Base-by-base conservation (phyloP, 1,284 basidiomycete genomes). In the Cutaneotrichosporon cavernicola region DNA sequence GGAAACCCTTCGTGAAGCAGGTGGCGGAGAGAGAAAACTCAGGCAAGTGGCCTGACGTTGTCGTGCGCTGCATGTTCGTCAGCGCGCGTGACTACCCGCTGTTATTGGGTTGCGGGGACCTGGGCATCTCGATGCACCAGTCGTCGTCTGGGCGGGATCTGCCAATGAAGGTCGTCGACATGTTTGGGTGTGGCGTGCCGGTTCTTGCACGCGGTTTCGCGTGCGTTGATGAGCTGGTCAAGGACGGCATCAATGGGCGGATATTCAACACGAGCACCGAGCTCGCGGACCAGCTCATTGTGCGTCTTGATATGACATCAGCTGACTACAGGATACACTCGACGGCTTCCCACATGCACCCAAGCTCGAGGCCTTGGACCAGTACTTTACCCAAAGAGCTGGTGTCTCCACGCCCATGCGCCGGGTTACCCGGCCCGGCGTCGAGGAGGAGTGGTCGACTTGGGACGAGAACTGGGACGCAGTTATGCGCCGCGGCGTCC, bases 121-220 rank as follows among this genome's bases (percentile, higher is more conserved):
- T 99, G 21, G 97, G 97, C 0, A 86, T 99, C 56, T 92, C 88
- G 63, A 82, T 99, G 62, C 97, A 99, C 79, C 87, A 88, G 18
- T 93, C 91, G 76, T 94, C 91, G 0, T 96, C 92, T 0, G 90
- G 87, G 0, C 81, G 96, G 53, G 97, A 99, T 79, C 83, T 99
- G 60, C 97, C 97, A 2, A 99, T 99, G 97, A 99, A 99, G 80
- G 89, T 99, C 10, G 95, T 99, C 2, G 97, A 99, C 78, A 98
- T 99, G 97, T 97, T 99, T 80, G 97, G 97, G 0, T 98, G 94
- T 70, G 89, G 88, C 2, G 82, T 97, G 59, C 95, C 95, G 0
- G 97, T 98, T 5, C 90, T 95, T 68, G 95, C 97, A 0, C 84
- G 94, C 9, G 84, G 89, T 51, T 99, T 97, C 76, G 82, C 84